These are phyloP conservation scores for Phialemoniopsis sp. DNA, from an alignment of 2,329 filamentous ascomycete species.

Conservation along the genomic window DNA sequence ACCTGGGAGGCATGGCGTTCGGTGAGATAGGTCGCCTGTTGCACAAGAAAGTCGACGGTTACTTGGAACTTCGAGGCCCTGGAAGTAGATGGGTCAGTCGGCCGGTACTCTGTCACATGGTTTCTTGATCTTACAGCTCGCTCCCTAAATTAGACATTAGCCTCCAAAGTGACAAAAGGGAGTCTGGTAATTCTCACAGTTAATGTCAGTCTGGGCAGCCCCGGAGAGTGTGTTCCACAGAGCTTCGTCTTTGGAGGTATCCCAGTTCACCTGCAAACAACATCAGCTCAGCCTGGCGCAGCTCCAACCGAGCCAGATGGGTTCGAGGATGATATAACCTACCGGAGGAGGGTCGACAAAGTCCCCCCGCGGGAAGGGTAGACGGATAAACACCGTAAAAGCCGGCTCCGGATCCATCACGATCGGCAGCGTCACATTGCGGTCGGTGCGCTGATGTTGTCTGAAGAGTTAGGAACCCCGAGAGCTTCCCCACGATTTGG, in stretches of 20 bases:
- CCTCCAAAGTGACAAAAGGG: neutral
- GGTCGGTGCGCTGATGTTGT: too few species aligned
- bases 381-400: conserved; percentile 77
- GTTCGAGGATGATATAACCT: conserved; percentile 26
- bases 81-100: conserved; percentile 14
- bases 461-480: too few species aligned
- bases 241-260: conserved; percentile 77
- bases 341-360: conserved; percentile 90
- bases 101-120: neutral
- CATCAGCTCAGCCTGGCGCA: conserved; percentile 17
- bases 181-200: conserved; percentile 57
- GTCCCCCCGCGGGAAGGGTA: conserved; percentile 82
- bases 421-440: too few species aligned
- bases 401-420: conserved; percentile 35
- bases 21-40: conserved; percentile 91
- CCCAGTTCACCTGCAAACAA: conserved; percentile 72
- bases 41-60: conserved; percentile 80
- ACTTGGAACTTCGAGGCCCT: conserved; percentile 78
- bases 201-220: conserved; percentile 75
- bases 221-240: conserved; percentile 89
- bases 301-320: conserved; percentile 2
- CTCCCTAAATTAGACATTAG: conserved; percentile 52
- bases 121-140: conserved; percentile 62
- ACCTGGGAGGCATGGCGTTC: conserved; percentile 89
- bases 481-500: too few species aligned